Evolutionary conservation across 495 filamentous ascomycete genomes (phyloP), one percentile per base, ranked within the genome.

Genomic region (Echria macrotheca): DNA sequence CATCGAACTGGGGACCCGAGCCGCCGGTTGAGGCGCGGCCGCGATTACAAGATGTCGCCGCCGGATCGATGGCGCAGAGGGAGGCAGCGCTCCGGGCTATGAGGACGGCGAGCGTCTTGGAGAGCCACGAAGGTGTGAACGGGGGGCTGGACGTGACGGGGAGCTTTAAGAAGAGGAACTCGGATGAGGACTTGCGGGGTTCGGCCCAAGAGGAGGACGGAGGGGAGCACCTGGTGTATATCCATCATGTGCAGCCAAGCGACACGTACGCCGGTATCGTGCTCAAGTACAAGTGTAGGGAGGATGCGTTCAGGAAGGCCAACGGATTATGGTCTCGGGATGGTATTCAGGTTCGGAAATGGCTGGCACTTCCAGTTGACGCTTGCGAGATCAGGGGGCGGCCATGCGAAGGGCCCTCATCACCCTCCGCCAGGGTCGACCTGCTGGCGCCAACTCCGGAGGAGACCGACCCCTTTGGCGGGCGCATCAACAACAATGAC

Each of bases 291-390:
- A 85, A 85, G 53, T 96, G 89, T 57, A 79, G 84, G 50, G 76
- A 86, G 37, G 81, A 85, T 22, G 73, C 86, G 0, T 86, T 98
- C 49, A 71, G 85, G 19, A 90, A 89, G 61, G 86, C 88, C 21
- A 98, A 98, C 60, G 81, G 91, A 14, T 78, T 98, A 55, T 97
- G 93, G 93, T 87, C 88, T 6, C 87, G 87, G 50, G 94, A 96
- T 61, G 84, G 78, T 47, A 85, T 96, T 28, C 91, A 96, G 61
- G 78, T 80, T 44, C 81, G 89, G 32, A 87, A 88, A 55, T 82
- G 78, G 15, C 75, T 98, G 12, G 72, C 95, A 7, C 66, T 98
- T 22, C 93, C 93, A 2, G 89, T 97, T 10, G 93, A 96, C 60
- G 85, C 86, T 8, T 96, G 93, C 63, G 82, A 82, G 18, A 78